phyloP scores from a whole-genome alignment of 495 filamentous ascomycete genomes.

The Penicillium macrosclerotiorum region DNA sequence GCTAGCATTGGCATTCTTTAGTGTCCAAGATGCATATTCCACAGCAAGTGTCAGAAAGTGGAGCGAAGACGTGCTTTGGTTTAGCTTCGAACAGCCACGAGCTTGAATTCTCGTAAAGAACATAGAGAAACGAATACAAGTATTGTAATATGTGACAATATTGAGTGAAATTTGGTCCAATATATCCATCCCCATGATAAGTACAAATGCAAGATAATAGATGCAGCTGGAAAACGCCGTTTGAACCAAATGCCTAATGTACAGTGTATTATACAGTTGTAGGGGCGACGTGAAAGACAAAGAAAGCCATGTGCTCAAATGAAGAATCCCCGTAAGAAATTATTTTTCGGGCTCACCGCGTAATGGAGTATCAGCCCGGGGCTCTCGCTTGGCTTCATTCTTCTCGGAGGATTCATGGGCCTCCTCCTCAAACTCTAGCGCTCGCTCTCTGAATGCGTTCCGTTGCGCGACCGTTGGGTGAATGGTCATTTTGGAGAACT shows the following conservation, averaged over 20 bases:
- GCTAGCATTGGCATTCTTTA: background rate
- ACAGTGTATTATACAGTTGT: conserved; percentile 22
- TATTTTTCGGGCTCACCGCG: too few species aligned
- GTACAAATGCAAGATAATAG: too few species aligned
- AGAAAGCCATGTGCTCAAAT: too few species aligned
- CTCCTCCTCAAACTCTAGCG: conserved; percentile 2
- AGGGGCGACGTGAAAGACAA: too few species aligned
- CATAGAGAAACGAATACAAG: background rate
- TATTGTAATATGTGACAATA: background rate
- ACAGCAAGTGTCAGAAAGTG: conserved; percentile 17
- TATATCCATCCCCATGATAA: conserved; percentile 1
- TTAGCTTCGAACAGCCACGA: background rate
- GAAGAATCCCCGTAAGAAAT: too few species aligned
- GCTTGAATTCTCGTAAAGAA: background rate
- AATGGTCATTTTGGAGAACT: conserved; percentile 11
- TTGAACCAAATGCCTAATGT: conserved; percentile 15
- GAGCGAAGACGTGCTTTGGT: conserved; percentile 22
- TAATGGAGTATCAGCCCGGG: background rate
- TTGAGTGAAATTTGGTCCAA: conserved; percentile 1
- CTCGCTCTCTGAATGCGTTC: conserved; percentile 13
- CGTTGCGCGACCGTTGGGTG: conserved; percentile 25
- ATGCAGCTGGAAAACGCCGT: conserved; percentile 10
- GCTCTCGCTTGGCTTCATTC: background rate
- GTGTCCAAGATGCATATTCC: background rate
- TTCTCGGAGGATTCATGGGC: background rate